Conservation (phyloP, 1,139 yeast species). For the Nematodospora anomalae region DNA sequence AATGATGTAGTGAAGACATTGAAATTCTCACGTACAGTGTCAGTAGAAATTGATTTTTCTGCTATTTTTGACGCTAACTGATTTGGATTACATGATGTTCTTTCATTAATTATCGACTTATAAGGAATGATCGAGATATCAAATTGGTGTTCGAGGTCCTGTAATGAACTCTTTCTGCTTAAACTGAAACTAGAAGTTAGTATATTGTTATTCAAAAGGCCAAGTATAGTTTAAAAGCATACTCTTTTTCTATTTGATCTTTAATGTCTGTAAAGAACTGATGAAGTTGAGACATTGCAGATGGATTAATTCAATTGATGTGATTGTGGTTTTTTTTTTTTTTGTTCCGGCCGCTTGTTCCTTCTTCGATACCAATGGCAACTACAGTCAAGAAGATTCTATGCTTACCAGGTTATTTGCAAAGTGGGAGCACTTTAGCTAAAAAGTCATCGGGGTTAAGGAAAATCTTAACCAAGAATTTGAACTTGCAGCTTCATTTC, state of each 20-base stretch:
- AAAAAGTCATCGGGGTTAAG: conserved; percentile 79
- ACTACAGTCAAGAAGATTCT: conserved; percentile 21
- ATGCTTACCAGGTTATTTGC: conserved; percentile 50
- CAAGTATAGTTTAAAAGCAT: conserved; percentile 5
- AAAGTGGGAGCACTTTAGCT: conserved; percentile 73
- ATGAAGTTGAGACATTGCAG: conserved; percentile 13
- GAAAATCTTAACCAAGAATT: conserved; percentile 60
- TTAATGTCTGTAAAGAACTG: conserved; percentile 14
- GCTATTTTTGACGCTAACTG: conserved; percentile 6
- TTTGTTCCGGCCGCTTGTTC: conserved; percentile 1
- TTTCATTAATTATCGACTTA: conserved; percentile 12
- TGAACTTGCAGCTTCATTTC: conserved; percentile 45
- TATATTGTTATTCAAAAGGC: neutral
- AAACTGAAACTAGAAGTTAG: conserved; percentile 11
- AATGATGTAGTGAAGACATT: conserved; percentile 8
- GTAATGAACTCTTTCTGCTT: conserved; percentile 14
- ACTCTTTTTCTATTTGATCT: conserved; percentile 17
- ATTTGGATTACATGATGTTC: conserved; percentile 9
- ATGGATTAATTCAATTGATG: no score
- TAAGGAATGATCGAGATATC: conserved; percentile 14
- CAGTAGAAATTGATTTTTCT: conserved; percentile 5
- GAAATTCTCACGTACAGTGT: conserved; percentile 7
- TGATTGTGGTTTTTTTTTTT: conserved; percentile 1
- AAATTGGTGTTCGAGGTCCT: conserved; percentile 16
- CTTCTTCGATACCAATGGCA: conserved; percentile 3